phyloP scores from a whole-genome alignment of 2,329 filamentous ascomycete species.

The Colletotrichum sp. region DNA sequence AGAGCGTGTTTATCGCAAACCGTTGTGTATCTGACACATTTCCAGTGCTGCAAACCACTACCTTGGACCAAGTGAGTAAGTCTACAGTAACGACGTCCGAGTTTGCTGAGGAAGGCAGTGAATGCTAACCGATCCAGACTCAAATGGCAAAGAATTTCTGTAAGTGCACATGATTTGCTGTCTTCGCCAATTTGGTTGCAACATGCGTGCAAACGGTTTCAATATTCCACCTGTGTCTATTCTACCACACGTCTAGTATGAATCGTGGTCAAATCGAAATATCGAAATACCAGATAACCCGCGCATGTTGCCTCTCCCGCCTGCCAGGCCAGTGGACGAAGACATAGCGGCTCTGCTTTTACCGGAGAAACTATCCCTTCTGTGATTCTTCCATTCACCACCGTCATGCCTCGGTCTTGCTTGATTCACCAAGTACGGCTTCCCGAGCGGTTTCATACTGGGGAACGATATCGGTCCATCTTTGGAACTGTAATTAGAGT shows the following conservation, averaged over 20 bases:
- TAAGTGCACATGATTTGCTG: not conserved
- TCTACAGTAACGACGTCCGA: no score
- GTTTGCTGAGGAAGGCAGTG: no score
- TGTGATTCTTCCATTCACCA: not conserved
- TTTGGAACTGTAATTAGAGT: constrained; percentile 64
- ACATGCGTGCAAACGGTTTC: not conserved
- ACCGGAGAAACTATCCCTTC: not conserved
- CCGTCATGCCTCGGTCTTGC: not conserved
- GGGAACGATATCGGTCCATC: constrained; percentile 84
- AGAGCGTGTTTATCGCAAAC: no score
- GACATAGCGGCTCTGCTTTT: not conserved
- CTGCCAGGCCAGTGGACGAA: not conserved
- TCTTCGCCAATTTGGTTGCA: not conserved
- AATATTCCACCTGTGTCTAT: not conserved
- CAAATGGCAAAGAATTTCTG: not conserved
- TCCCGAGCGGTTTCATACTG: constrained; percentile 72
- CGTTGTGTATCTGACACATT: no score
- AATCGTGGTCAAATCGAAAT: not conserved
- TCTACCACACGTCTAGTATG: not conserved
- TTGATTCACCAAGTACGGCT: constrained; percentile 44
- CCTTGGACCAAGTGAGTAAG: no score
- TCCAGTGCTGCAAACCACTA: no score
- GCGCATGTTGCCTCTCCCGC: not conserved
- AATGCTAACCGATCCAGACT: no score
- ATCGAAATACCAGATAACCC: not conserved